These are phyloP conservation scores for Quercus variabilis DNA, from an alignment of 306 rosid genomes.

Conservation along the genomic window DNA sequence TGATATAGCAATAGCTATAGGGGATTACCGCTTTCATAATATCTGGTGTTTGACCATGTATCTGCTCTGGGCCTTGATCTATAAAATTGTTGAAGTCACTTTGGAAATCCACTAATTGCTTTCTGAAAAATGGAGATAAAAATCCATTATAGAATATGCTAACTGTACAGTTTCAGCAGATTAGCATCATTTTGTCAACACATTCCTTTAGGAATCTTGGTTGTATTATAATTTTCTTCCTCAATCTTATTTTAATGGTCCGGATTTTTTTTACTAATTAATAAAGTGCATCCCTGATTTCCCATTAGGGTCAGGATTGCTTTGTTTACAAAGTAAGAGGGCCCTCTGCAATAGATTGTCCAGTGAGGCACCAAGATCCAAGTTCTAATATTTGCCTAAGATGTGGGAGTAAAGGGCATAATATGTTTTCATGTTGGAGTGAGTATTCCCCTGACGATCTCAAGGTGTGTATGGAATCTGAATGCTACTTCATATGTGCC, in stretches of 20 bases:
- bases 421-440: slow-evolving; percentile 13
- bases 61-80: not conserved
- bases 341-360: not conserved
- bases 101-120: not conserved
- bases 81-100: not conserved
- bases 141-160: not conserved
- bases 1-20: not conserved
- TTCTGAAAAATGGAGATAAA: not conserved
- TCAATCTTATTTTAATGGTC: not conserved
- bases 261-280: not conserved
- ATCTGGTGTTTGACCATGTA: not conserved
- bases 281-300: not conserved
- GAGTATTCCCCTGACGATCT: slow-evolving; percentile 9
- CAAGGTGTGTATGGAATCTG: not conserved
- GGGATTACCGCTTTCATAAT: not conserved
- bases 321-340: slow-evolving; percentile 2
- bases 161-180: not conserved
- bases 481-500: not conserved
- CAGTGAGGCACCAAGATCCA: slow-evolving; percentile 1
- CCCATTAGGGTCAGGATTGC: slow-evolving; percentile 1
- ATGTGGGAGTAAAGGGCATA: slow-evolving; percentile 16
- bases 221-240: not conserved
- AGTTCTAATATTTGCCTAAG: slow-evolving; percentile 6
- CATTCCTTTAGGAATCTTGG: not conserved
- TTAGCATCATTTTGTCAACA: not conserved